phyloP scores from a whole-genome alignment of 31 red algal genomes.

The Porphyra umbilicalis region DNA sequence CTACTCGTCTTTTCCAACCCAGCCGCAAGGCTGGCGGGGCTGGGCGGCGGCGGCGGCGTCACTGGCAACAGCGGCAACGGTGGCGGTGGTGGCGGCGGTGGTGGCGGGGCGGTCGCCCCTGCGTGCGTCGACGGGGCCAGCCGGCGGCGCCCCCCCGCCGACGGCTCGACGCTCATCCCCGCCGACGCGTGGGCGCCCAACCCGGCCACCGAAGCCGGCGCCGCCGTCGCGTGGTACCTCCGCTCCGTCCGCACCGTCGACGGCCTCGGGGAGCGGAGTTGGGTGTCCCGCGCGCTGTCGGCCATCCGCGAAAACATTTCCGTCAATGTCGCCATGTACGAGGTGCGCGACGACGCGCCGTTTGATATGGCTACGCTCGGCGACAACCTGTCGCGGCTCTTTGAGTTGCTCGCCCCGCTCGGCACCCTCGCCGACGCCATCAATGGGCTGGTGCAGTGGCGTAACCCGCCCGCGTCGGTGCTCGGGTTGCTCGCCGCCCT shows the following conservation, averaged over 20 bases:
- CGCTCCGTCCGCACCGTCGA: slow-evolving; percentile 54
- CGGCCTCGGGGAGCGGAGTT: slow-evolving; percentile 27
- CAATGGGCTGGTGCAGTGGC: slow-evolving; percentile 61
- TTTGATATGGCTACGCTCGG: slow-evolving; percentile 58
- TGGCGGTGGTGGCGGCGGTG: neutral
- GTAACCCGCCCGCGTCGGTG: slow-evolving; percentile 60
- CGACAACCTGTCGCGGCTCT: slow-evolving; percentile 51
- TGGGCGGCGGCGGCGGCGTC: neutral
- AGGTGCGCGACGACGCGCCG: slow-evolving; percentile 57
- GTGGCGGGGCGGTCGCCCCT: neutral
- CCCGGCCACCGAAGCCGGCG: neutral
- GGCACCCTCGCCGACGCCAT: slow-evolving; percentile 25
- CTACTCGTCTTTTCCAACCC: slow-evolving; percentile 49
- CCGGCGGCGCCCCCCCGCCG: neutral
- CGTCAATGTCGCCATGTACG: slow-evolving; percentile 47
- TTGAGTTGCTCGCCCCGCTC: slow-evolving; percentile 58
- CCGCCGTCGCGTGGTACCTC: slow-evolving; percentile 54
- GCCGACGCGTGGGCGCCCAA: neutral
- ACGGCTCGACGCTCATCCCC: neutral
- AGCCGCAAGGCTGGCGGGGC: neutral
- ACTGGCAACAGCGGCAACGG: neutral
- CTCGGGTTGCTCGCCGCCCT: slow-evolving; percentile 38
- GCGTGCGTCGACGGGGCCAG: neutral
- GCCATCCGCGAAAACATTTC: slow-evolving; percentile 75
- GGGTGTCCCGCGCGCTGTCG: slow-evolving; percentile 62